Percentiles rank a stretch among this genome's conserved stretches.
phyloP scores from a whole-genome alignment of 1,284 basidiomycete genomes.

The Ganoderma lucidum region DNA sequence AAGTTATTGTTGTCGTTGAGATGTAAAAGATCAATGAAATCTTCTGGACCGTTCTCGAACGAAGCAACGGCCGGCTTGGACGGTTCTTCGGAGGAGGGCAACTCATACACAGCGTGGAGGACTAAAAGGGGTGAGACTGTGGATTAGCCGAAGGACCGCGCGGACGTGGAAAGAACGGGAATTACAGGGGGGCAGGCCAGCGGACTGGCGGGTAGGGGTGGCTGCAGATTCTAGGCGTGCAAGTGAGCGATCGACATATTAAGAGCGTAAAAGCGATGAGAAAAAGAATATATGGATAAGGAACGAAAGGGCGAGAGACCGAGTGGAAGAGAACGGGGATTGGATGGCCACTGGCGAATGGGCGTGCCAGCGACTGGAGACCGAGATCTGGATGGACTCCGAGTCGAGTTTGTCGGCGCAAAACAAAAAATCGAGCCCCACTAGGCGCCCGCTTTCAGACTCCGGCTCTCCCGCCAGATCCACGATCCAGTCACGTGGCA shows the following conservation, averaged over 20 bases:
- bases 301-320: constrained; percentile 20
- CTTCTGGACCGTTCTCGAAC: constrained; percentile 42
- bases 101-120: constrained; percentile 34
- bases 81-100: constrained; percentile 29
- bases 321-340: neutral
- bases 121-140: constrained; percentile 14
- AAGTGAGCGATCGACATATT: constrained; percentile 27
- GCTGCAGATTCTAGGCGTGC: constrained; percentile 28
- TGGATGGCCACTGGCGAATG: constrained; percentile 22
- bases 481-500: constrained; percentile 25
- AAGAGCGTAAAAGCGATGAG: constrained; percentile 19
- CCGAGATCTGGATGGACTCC: constrained; percentile 6
- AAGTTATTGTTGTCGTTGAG: constrained; percentile 22
- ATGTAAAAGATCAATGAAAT: constrained; percentile 33
- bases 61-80: constrained; percentile 26
- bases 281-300: constrained; percentile 26
- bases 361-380: constrained; percentile 26
- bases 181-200: constrained; percentile 28
- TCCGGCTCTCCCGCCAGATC: constrained; percentile 27
- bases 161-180: constrained; percentile 14
- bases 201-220: constrained; percentile 30
- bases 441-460: constrained; percentile 25
- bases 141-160: constrained; percentile 20
- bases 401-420: neutral
- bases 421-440: neutral